Percentiles rank a stretch among this genome's conserved stretches.
phyloP scores from a whole-genome alignment of 257 asterid genomes.

The Solanum raphanifolium region DNA sequence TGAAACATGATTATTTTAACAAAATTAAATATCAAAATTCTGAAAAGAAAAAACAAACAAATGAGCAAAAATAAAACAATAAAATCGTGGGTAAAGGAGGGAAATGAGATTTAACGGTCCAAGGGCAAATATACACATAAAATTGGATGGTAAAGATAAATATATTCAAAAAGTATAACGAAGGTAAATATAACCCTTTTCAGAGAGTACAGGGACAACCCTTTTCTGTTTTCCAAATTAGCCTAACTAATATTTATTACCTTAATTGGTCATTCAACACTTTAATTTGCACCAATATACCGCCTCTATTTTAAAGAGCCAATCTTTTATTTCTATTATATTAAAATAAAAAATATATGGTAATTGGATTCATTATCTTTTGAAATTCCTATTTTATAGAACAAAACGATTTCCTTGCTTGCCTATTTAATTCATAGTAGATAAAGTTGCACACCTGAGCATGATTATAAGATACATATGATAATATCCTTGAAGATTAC shows the following conservation, averaged over 20 bases:
- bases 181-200: neutral
- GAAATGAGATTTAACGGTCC: neutral
- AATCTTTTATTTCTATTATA: neutral
- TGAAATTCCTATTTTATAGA: neutral
- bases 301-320: neutral
- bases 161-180: too few species aligned
- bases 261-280: neutral
- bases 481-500: neutral
- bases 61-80: too few species aligned
- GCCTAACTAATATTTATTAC: neutral
- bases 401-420: neutral
- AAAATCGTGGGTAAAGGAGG: too few species aligned
- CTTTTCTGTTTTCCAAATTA: neutral
- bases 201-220: neutral
- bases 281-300: neutral
- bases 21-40: too few species aligned
- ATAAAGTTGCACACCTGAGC: neutral
- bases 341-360: neutral
- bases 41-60: too few species aligned
- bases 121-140: too few species aligned
- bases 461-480: neutral
- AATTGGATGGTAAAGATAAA: too few species aligned
- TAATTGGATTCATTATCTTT: neutral
- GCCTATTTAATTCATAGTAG: too few species aligned
- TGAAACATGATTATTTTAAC: too few species aligned